Percentiles rank a stretch among this genome's conserved stretches.
phyloP scores from a whole-genome alignment of 805 yeast species.

The Saccharomycopsis javanensis region DNA sequence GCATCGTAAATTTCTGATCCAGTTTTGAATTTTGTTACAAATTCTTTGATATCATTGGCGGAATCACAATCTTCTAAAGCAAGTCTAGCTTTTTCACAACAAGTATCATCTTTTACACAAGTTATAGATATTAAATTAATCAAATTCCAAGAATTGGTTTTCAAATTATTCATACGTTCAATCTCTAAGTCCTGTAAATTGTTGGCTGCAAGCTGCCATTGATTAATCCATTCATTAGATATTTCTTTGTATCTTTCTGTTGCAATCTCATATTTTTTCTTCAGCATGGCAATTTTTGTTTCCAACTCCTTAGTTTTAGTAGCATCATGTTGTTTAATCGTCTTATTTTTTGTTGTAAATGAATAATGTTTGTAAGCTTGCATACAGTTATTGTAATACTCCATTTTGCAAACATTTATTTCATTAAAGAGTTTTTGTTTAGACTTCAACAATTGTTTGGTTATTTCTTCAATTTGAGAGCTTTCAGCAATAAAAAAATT shows the following conservation, averaged over 20 bases:
- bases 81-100: conserved; percentile 61
- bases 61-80: conserved; percentile 62
- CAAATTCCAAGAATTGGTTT: conserved; percentile 67
- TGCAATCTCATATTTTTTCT: conserved; percentile 49
- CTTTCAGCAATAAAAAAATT: conserved; percentile 42
- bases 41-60: conserved; percentile 41
- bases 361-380: conserved; percentile 60
- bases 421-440: conserved; percentile 31
- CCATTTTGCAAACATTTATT: conserved; percentile 32
- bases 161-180: conserved; percentile 59
- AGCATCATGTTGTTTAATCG: conserved; percentile 29
- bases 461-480: conserved; percentile 46
- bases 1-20: conserved; percentile 52
- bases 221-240: conserved; percentile 55
- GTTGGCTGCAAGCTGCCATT: conserved; percentile 60
- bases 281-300: conserved; percentile 31
- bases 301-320: conserved; percentile 41
- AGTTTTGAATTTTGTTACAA: conserved; percentile 52
- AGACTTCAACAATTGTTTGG: conserved; percentile 44
- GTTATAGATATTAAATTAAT: conserved; percentile 64
- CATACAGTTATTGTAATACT: conserved; percentile 45
- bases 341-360: conserved; percentile 36
- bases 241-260: conserved; percentile 45
- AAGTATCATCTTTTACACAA: conserved; percentile 71
- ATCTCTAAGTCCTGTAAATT: conserved; percentile 60